Evolutionary conservation across 1,284 basidiomycete species (phyloP), one percentile per base, ranked within the genome.

Genomic region (Apiotrichum laibachii): DNA sequence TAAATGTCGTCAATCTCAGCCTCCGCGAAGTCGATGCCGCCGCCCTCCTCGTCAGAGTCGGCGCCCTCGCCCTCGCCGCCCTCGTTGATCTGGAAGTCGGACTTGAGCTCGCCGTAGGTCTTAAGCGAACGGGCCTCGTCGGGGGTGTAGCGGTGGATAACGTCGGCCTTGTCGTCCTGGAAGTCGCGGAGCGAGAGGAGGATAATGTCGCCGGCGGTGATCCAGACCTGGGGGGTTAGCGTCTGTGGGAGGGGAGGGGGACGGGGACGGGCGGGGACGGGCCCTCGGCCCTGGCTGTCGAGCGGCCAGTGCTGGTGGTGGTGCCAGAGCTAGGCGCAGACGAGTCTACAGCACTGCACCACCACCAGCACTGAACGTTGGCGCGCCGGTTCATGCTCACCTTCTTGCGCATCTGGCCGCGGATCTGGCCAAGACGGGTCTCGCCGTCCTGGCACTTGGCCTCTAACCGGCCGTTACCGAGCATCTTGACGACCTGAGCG

Each of bases 381-480:
- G 37, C 40, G 8, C 15, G 16, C 15, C 40, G n/a, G 8, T 12
- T 11, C 43, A 18, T 46, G 77, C 84, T 62, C 69, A 89, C 94
- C 88, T 99, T 99, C 82, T 99, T 99, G 75, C 96, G 83, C 90
- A 99, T 94, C 82, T 98, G 98, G 56, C 96, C 96, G 79, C 96
- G 86, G 75, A 99, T 99, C 78, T 99, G 96, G 31, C 92, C 95
- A 76, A 99, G 83, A 70, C 95, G 84, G 81, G 97, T 98, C 83
- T 96, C 93, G 53, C 96, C 95, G 79, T 99, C 96, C 74, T 99
- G 98, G 81, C 96, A 98, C 73, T 90, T 87, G 7, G 95, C 95
- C 81, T 98, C 95, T 62, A 99, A 81, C 50, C 95, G 87, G 45
- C 96, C 96, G 77, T 99, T 99, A 56, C 96, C 96, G 55, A 99